Evolutionary conservation across 2,329 filamentous ascomycete genomes (phyloP).

Genomic region (Capronia epimyces): DNA sequence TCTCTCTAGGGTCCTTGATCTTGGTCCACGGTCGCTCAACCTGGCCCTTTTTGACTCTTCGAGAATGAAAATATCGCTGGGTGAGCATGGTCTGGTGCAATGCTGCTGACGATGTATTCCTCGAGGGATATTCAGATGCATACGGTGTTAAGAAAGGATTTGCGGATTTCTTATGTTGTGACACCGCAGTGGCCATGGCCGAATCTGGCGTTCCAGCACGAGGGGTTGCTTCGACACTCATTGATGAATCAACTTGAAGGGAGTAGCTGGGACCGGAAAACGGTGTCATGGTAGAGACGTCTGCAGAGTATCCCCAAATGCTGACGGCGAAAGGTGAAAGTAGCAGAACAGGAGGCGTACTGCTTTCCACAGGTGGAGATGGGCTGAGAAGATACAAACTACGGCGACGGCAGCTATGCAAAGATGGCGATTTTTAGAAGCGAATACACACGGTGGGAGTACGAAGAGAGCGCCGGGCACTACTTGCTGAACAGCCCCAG

Average conservation of each 20-base stretch:
- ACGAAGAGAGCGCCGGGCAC: not conserved
- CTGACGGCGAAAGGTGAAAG: not conserved
- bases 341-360: not conserved
- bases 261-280: conserved; percentile 9
- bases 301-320: not conserved
- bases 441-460: not conserved
- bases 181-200: not conserved
- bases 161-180: conserved; percentile 8
- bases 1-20: conserved; percentile 67
- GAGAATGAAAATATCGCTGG: conserved; percentile 57
- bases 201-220: conserved; percentile 13
- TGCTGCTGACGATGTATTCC: conserved; percentile 19
- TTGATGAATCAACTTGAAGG: conserved; percentile 2
- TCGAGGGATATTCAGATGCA: conserved; percentile 20
- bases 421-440: not conserved
- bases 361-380: not conserved
- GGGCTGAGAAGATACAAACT: not conserved
- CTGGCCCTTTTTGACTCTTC: conserved; percentile 66
- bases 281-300: conserved; percentile 5
- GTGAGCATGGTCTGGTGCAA: conserved; percentile 11
- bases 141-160: conserved; percentile 27
- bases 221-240: conserved; percentile 8
- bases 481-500: not conserved
- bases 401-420: not conserved
- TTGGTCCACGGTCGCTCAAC: conserved; percentile 69